These are phyloP conservation scores for Globisporangium middletonii DNA, from an alignment of 352 stramenopile species.

Conservation along the genomic window DNA sequence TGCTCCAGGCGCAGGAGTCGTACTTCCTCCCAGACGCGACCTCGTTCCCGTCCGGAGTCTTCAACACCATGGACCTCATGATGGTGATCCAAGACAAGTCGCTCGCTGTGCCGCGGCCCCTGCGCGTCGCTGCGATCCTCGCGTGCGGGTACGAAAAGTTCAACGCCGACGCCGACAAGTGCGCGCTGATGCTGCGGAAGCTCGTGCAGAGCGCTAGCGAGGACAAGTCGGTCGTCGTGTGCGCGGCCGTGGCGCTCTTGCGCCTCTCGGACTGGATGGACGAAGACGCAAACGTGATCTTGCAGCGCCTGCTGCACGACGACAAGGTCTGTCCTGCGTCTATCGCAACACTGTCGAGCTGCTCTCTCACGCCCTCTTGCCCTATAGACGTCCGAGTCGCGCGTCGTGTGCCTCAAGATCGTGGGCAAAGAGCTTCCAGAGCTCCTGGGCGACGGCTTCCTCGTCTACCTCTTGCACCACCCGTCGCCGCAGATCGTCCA, in stretches of 20 bases:
- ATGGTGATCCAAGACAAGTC: slow-evolving; percentile 78
- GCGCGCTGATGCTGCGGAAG: slow-evolving; percentile 54
- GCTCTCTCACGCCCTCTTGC: background rate
- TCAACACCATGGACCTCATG: slow-evolving; percentile 82
- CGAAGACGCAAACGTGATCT: slow-evolving; percentile 72
- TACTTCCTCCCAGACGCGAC: slow-evolving; percentile 49
- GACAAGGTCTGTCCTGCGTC: slow-evolving; percentile 34
- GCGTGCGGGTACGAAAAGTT: slow-evolving; percentile 74
- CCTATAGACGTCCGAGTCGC: slow-evolving; percentile 47
- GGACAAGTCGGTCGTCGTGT: slow-evolving; percentile 68
- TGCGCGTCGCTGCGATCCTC: slow-evolving; percentile 69
- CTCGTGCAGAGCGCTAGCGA: slow-evolving; percentile 45
- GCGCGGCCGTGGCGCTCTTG: slow-evolving; percentile 65
- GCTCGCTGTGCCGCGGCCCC: slow-evolving; percentile 38
- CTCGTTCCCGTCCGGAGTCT: slow-evolving; percentile 51
- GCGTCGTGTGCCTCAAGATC: slow-evolving; percentile 77
- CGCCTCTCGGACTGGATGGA: slow-evolving; percentile 83
- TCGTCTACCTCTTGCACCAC: slow-evolving; percentile 83
- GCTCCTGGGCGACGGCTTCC: slow-evolving; percentile 71
- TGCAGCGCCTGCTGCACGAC: slow-evolving; percentile 77
- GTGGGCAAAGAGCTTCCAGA: slow-evolving; percentile 78
- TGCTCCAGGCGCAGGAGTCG: slow-evolving; percentile 55
- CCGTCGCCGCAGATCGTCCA: slow-evolving; percentile 63
- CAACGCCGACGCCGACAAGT: slow-evolving; percentile 51
- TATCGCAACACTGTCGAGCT: background rate